These are phyloP conservation scores for Nicotiana otophora DNA, from an alignment of 257 asterid species.

Conservation along the genomic window DNA sequence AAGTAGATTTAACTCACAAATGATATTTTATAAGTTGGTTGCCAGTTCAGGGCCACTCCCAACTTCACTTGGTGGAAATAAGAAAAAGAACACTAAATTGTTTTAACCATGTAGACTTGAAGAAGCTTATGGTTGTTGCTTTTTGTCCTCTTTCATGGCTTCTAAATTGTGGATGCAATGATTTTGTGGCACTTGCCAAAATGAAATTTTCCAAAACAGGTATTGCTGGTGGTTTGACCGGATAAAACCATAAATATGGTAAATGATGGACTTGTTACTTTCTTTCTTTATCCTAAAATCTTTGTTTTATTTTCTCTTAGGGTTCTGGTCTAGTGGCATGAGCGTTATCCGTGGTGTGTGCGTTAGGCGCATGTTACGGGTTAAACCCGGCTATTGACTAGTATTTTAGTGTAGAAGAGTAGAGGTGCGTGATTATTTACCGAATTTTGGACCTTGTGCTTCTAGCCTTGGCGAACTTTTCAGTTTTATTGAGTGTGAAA, in stretches of 20 bases:
- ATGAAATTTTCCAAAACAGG: neutral
- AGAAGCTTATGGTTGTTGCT: neutral
- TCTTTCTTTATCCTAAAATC: too few relatives aligned
- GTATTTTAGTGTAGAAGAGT: too few relatives aligned
- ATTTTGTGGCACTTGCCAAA: neutral
- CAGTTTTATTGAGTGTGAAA: too few relatives aligned
- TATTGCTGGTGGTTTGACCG: neutral
- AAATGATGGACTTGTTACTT: neutral
- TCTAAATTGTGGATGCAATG: slow-evolving; percentile 7
- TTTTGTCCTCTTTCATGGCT: neutral
- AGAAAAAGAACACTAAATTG: neutral
- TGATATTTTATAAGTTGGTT: neutral
- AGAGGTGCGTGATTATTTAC: too few relatives aligned
- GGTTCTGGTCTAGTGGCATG: too few relatives aligned
- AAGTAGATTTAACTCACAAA: slow-evolving; percentile 21
- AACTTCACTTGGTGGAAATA: slow-evolving; percentile 1
- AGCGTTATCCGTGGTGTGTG: too few relatives aligned
- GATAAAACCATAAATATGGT: neutral
- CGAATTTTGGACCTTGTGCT: too few relatives aligned
- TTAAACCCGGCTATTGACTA: too few relatives aligned
- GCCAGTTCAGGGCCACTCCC: neutral
- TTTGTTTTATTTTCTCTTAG: too few relatives aligned
- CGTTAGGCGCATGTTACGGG: too few relatives aligned
- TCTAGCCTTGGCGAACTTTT: too few relatives aligned
- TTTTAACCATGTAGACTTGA: slow-evolving; percentile 7